Evolutionary conservation across 2,329 filamentous ascomycete genomes (phyloP).

Genomic region (Neopestalotiopsis sp.): DNA sequence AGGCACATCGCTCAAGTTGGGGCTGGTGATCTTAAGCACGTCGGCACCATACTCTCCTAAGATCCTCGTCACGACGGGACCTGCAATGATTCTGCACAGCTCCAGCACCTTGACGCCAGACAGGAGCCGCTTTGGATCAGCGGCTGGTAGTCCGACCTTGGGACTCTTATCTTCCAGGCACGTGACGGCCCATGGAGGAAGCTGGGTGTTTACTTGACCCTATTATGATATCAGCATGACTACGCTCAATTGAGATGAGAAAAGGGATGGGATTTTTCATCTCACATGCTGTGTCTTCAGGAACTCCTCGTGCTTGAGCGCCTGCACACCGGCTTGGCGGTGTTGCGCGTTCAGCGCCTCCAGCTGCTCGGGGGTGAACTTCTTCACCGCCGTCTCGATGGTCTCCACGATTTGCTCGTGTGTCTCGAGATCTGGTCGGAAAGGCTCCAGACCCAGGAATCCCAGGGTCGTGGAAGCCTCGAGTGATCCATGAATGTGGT

Average conservation of each 20-base stretch:
- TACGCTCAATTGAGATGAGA: neutral
- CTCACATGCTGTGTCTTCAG: slow-evolving; percentile 56
- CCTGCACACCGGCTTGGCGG: slow-evolving; percentile 65
- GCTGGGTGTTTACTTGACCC: slow-evolving; percentile 35
- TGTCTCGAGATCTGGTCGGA: slow-evolving; percentile 63
- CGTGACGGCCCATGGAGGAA: slow-evolving; percentile 56
- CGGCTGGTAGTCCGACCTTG: slow-evolving; percentile 45
- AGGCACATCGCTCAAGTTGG: slow-evolving; percentile 69
- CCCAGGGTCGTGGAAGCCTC: slow-evolving; percentile 72
- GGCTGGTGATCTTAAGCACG: slow-evolving; percentile 74
- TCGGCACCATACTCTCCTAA: slow-evolving; percentile 77
- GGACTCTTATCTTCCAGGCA: slow-evolving; percentile 56
- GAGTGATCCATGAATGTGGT: slow-evolving; percentile 77
- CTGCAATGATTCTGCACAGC: slow-evolving; percentile 76
- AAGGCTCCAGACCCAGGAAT: slow-evolving; percentile 72
- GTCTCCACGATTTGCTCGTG: slow-evolving; percentile 63
- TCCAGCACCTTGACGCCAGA: slow-evolving; percentile 75
- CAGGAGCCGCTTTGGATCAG: slow-evolving; percentile 35
- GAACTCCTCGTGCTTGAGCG: slow-evolving; percentile 65
- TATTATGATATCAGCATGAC: slow-evolving; percentile 32
- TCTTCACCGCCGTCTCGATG: slow-evolving; percentile 64
- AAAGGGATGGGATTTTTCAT: neutral
- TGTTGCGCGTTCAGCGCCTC: slow-evolving; percentile 62
- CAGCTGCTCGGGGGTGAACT: slow-evolving; percentile 59
- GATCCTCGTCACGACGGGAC: slow-evolving; percentile 72